Percentiles rank a stretch among this genome's conserved stretches.
phyloP scores from a whole-genome alignment of 2,329 filamentous ascomycete genomes.

The Sporothrix brasiliensis region DNA sequence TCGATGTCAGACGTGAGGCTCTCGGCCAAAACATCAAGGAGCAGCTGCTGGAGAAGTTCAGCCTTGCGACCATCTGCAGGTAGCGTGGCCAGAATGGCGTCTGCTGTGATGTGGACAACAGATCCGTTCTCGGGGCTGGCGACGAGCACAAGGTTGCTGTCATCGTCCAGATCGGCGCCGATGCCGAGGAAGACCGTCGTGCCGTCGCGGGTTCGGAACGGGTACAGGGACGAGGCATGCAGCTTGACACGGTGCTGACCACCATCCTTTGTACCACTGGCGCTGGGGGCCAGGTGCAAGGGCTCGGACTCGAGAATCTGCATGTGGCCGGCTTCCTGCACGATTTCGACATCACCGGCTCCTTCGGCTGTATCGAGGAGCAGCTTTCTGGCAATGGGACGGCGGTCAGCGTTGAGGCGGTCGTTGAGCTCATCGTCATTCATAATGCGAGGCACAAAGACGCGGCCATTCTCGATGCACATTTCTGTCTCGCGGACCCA shows the following conservation, averaged over 20 bases:
- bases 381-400: slow-evolving; percentile 32
- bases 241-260: slow-evolving; percentile 22
- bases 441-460: slow-evolving; percentile 40
- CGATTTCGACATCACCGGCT: slow-evolving; percentile 20
- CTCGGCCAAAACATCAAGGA: slow-evolving; percentile 26
- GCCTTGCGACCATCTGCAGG: background rate
- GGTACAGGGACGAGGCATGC: slow-evolving; percentile 29
- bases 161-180: slow-evolving; percentile 16
- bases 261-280: background rate
- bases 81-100: background rate
- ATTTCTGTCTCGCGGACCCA: slow-evolving; percentile 38
- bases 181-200: slow-evolving; percentile 22
- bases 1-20: slow-evolving; percentile 25
- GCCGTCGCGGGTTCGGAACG: slow-evolving; percentile 30
- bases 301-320: slow-evolving; percentile 28
- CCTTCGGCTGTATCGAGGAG: background rate
- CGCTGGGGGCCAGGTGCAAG: background rate
- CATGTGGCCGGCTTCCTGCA: slow-evolving; percentile 27
- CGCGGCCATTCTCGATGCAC: slow-evolving; percentile 37
- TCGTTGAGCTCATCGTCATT: slow-evolving; percentile 33
- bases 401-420: slow-evolving; percentile 35
- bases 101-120: slow-evolving; percentile 5
- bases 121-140: slow-evolving; percentile 23
- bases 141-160: slow-evolving; percentile 6
- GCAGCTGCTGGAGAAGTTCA: slow-evolving; percentile 17